A percentile compares a stretch with the other conserved stretches of the same genome.
These are phyloP conservation scores for Chionographis japonica DNA, from an alignment of 106 monocot species.

Conservation along the genomic window DNA sequence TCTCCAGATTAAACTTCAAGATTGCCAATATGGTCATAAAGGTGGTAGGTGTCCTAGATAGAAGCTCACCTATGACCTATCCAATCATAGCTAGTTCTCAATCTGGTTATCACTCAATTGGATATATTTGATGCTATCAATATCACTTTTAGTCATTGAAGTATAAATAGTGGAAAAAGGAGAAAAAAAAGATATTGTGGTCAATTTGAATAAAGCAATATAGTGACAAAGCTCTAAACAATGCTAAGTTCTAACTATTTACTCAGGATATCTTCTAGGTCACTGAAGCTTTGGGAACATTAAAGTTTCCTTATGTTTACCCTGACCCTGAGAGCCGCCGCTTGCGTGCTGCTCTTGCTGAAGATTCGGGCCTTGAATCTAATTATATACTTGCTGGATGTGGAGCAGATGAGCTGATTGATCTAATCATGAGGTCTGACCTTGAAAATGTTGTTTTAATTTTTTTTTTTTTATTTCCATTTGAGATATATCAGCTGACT, in stretches of 20 bases:
- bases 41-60: no score
- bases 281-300: conserved; percentile 67
- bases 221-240: no score
- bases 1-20: no score
- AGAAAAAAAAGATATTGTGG: no score
- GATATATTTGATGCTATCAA: no score
- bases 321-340: conserved; percentile 93
- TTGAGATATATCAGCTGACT: not conserved
- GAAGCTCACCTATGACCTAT: no score
- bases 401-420: conserved; percentile 98
- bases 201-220: no score
- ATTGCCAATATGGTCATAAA: no score
- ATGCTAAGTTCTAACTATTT: not conserved
- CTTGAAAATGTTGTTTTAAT: not conserved
- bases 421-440: conserved; percentile 90
- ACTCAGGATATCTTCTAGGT: conserved; percentile 45
- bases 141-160: no score
- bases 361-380: conserved; percentile 82
- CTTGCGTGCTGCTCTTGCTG: conserved; percentile 87
- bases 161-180: no score
- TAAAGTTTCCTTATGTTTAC: conserved; percentile 93
- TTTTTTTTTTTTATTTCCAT: not conserved
- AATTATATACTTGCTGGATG: conserved; percentile 94
- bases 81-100: no score
- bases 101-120: no score